Evolutionary conservation across 208 protist species (phyloP).

Genomic region (Paratrypanosoma confusum): DNA sequence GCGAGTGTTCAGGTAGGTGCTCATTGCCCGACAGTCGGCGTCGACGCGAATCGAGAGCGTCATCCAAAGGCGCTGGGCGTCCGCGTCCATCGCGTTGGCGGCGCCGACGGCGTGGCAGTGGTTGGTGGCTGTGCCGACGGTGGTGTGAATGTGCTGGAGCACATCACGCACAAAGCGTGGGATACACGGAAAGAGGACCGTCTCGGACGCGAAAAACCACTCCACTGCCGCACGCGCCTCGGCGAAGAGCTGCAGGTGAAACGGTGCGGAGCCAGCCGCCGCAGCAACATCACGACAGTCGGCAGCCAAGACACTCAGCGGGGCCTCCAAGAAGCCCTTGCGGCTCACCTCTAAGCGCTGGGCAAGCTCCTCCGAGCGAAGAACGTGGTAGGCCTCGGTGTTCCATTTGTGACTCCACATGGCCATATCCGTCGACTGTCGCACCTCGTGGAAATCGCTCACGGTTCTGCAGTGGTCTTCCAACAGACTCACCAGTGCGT

Average conservation of each 20-base stretch:
- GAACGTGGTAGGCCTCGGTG: conserved; percentile 67
- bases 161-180: conserved; percentile 25
- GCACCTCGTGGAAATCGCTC: conserved; percentile 43
- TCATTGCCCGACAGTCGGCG: too few relatives aligned
- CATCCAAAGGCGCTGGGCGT: too few relatives aligned
- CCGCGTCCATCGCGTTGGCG: too few relatives aligned
- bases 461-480: conserved; percentile 36
- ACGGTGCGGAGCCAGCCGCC: neutral
- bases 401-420: conserved; percentile 85
- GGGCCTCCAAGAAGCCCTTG: neutral
- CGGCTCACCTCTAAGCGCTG: conserved; percentile 4
- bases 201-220: conserved; percentile 28
- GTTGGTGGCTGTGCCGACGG: too few relatives aligned
- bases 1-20: too few relatives aligned
- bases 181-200: conserved; percentile 29
- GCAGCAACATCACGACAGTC: neutral
- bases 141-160: too few relatives aligned
- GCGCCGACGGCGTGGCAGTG: too few relatives aligned
- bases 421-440: conserved; percentile 47
- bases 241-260: conserved; percentile 14
- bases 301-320: neutral
- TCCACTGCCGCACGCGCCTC: conserved; percentile 12
- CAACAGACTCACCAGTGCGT: conserved; percentile 40
- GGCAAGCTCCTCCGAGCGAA: conserved; percentile 39
- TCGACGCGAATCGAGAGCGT: too few relatives aligned